Evolutionary conservation across 1,284 basidiomycete genomes (phyloP), one percentile per base, ranked within the genome.

Genomic region (Inonotus obliquus): DNA sequence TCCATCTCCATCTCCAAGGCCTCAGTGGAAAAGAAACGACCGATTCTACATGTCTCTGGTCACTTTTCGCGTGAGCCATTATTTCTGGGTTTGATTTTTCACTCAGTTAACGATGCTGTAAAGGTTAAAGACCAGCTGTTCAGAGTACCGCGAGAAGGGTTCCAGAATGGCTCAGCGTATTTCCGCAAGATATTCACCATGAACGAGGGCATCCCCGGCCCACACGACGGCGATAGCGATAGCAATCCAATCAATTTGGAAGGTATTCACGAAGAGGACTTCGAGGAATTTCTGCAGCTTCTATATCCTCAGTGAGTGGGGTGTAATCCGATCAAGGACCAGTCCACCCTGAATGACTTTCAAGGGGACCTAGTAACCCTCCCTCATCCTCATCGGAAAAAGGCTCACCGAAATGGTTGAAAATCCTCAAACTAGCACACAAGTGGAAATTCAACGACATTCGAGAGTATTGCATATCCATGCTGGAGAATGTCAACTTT

Each of bases 161-260:
- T 62, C 32, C 23, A 51, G 27, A 55, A 57, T 25, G 35, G 41
- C 21, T 61, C 60, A 1, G 54, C 49, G 38, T 41, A 57, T n/a
- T 61, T 61, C 44, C 60, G 54, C n/a, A 27, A 39, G 32, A 61
- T 61, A 54, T 61, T 56, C 25, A 19, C 54, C 9, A 52, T 49
- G 25, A 29, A 49, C 11, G 21, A 54, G n/a, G 17, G 3, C 4
- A 23, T n/a, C 47, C n/a, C 2, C 4, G 57, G 19, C 21, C 29
- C 11, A 4, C 27, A 54, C 5, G 59, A 60, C n/a, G 59, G 59
- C 19, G 39, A 54, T 29, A 32, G 25, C 21, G 59, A 60, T 38
- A 39, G 35, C 19, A 60, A 54, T 29, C 59, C 59, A 0, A 60
- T 60, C 14, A 23, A 47, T 47, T 35, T 60, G 47, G 59, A 54